phyloP scores from a whole-genome alignment of 2,329 filamentous ascomycete genomes.

The Aspergillus candidus region DNA sequence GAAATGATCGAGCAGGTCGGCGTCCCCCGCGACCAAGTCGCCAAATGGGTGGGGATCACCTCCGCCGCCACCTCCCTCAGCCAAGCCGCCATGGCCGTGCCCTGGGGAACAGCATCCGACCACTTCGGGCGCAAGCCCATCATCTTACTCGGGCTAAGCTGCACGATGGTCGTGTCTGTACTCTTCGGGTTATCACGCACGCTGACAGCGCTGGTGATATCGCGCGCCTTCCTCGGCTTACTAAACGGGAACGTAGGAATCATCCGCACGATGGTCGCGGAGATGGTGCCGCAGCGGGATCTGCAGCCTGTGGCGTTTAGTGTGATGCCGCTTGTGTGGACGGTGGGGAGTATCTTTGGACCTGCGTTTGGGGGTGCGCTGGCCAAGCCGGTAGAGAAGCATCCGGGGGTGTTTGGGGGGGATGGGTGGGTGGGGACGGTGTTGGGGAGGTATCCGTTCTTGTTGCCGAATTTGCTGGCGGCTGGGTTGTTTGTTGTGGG shows the following conservation, averaged over 20 bases:
- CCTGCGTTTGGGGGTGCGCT: conserved; percentile 83
- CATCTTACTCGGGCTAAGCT: conserved; percentile 66
- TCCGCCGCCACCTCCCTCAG: conserved; percentile 66
- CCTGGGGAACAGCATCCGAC: conserved; percentile 74
- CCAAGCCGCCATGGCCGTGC: conserved; percentile 65
- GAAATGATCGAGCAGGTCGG: conserved; percentile 81
- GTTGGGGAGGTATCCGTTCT: conserved; percentile 72
- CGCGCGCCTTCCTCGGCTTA: conserved; percentile 71
- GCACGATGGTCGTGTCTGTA: conserved; percentile 75
- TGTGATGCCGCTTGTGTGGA: conserved; percentile 89
- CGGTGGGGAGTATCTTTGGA: conserved; percentile 78
- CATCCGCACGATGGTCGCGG: conserved; percentile 83
- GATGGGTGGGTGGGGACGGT: conserved; percentile 41
- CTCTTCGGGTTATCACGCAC: conserved; percentile 78
- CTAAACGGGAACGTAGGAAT: conserved; percentile 95
- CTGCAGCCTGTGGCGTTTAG: conserved; percentile 85
- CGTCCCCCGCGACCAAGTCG: conserved; percentile 60
- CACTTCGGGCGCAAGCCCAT: conserved; percentile 73
- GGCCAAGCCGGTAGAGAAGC: conserved; percentile 70
- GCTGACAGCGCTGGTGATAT: conserved; percentile 70
- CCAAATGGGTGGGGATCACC: conserved; percentile 73
- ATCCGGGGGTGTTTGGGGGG: conserved; percentile 63
- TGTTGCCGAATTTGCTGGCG: conserved; percentile 74
- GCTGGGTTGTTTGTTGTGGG: conserved; percentile 72
- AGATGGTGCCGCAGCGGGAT: conserved; percentile 81